A percentile compares a stretch with the other conserved stretches of the same genome.
These are phyloP conservation scores for Aspergillus brasiliensis DNA, from an alignment of 2,329 filamentous ascomycete species.

Conservation along the genomic window DNA sequence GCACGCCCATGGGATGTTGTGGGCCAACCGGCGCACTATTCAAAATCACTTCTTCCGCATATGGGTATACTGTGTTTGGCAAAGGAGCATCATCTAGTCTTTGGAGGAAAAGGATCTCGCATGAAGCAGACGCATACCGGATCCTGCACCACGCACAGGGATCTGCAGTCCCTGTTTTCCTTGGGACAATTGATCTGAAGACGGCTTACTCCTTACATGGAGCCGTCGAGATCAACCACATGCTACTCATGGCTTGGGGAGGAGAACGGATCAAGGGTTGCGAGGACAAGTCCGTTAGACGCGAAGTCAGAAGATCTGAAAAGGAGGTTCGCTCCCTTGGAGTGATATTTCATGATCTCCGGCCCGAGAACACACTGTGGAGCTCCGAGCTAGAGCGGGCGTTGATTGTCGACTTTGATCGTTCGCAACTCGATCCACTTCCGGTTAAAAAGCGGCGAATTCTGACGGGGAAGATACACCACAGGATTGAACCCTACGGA, in stretches of 20 bases:
- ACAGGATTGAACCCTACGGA: no score
- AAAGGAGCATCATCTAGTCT: slow-evolving; percentile 31
- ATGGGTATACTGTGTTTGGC: slow-evolving; percentile 27
- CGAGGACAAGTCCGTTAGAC: not conserved
- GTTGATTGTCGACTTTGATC: not conserved
- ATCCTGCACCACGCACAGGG: slow-evolving; percentile 26
- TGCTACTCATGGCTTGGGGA: not conserved
- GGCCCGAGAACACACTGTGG: not conserved
- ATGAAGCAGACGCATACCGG: slow-evolving; percentile 27
- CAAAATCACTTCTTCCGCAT: slow-evolving; percentile 29
- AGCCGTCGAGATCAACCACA: not conserved
- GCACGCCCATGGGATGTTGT: slow-evolving; percentile 29
- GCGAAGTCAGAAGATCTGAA: not conserved
- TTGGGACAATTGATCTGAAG: slow-evolving; percentile 26
- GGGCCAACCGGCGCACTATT: slow-evolving; percentile 32
- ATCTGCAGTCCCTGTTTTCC: slow-evolving; percentile 31
- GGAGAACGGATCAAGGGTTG: not conserved
- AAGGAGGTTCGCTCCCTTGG: not conserved
- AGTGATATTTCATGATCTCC: not conserved
- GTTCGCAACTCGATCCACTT: no score
- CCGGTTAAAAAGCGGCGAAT: no score
- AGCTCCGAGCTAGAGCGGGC: not conserved
- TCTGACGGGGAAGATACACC: no score
- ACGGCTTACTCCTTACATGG: not conserved
- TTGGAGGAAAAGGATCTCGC: slow-evolving; percentile 23